These are phyloP conservation scores for Histomonas meleagridis DNA, from an alignment of 208 protist species.

Conservation along the genomic window DNA sequence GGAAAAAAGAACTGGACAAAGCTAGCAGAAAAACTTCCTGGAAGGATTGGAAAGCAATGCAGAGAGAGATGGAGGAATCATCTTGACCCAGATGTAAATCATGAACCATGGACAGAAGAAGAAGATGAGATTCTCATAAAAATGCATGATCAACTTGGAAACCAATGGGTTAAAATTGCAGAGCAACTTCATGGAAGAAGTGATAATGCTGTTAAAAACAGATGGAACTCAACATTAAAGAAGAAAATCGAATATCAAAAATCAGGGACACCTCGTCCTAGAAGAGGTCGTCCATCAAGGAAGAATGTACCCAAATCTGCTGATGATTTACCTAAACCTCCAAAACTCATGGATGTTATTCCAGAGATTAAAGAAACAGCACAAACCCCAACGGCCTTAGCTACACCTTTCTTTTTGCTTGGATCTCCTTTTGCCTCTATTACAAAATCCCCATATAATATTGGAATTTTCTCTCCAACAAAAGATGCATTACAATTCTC, in stretches of 20 bases:
- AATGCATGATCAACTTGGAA: conserved; percentile 46
- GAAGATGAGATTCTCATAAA: conserved; percentile 50
- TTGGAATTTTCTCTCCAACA: too few relatives aligned
- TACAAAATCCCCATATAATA: too few relatives aligned
- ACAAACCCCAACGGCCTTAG: neutral
- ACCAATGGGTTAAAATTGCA: conserved; percentile 51
- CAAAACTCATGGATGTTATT: too few relatives aligned
- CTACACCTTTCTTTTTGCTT: too few relatives aligned
- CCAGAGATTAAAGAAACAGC: neutral
- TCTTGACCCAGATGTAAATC: conserved; percentile 50
- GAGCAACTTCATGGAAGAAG: conserved; percentile 49
- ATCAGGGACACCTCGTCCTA: neutral
- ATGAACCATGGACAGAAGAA: conserved; percentile 48
- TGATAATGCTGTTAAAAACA: conserved; percentile 56
- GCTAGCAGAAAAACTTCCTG: conserved; percentile 42
- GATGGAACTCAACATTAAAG: conserved; percentile 53
- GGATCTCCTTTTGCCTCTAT: too few relatives aligned
- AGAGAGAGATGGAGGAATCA: conserved; percentile 55
- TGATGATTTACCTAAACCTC: too few relatives aligned
- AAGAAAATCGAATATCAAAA: conserved; percentile 28
- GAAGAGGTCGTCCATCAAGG: neutral
- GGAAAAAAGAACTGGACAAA: conserved; percentile 49
- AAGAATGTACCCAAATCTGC: neutral
- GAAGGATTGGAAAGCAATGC: conserved; percentile 53
- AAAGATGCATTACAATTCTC: too few relatives aligned